Base-by-base conservation (phyloP, 495 filamentous ascomycete species). In the Hypoxylon perforatum region DNA sequence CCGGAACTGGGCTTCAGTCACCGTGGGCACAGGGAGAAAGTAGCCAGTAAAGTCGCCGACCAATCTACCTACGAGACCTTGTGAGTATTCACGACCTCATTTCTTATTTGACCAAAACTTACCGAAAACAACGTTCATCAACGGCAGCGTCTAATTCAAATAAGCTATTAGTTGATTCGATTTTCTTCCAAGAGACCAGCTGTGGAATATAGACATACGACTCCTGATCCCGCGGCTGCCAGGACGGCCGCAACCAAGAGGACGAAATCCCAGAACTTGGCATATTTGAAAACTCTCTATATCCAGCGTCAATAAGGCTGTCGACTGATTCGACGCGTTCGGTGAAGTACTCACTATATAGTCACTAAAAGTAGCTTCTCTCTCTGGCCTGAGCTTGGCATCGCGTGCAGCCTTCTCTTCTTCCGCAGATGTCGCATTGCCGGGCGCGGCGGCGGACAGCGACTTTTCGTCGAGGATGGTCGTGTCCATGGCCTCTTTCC, bases 251-350 rank as follows among this genome's bases (percentile, higher is more conserved):
- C 67, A 11, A 58, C 66, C 66, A 82, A 73, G 44, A 82, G 65
- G 30, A 74, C 63, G 51, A 72, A 73, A 62, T 82, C 80, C 75
- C 73, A 77, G 48, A 71, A 72, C 36, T 66, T 78, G 22, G 78
- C 80, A 75, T 82, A 82, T 48, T 60, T 65, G 55, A 82, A 82
- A 50, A 82, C 60, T 39, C 80, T 77, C 51, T 75, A 56, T 54
- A 41, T 33, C 11, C 8, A 18, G 5, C 17, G 54, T 74, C 23
- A 70, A 66, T 22, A 19, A 61, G n/a, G 4, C n/a, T 18, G 1
- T 33, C 30, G 19, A 17, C 25, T 3, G 4, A 22, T 11, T 39
- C 21, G 4, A 9, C 6, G 30, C 17, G n/a, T 11, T 8, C 11
- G 6, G 6, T 9, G 35, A 51, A 19, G 39, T 17, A 63, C 72